Evolutionary conservation across 2,329 filamentous ascomycete species (phyloP).

Genomic region (Rhynchosporium secalis): DNA sequence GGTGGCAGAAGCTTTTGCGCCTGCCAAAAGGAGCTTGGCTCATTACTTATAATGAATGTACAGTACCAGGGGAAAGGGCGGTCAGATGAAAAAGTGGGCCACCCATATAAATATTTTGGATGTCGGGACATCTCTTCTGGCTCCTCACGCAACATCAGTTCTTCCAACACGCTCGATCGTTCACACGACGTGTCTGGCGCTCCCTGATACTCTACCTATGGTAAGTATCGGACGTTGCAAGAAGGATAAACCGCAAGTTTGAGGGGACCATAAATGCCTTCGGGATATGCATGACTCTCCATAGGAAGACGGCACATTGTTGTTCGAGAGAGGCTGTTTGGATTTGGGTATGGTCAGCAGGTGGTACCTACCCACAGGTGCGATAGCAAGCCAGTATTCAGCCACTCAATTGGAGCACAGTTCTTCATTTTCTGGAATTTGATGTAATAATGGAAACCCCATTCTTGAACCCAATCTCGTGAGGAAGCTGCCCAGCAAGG

Average conservation of each 20-base stretch:
- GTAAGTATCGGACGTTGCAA: conserved; percentile 37
- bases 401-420: neutral
- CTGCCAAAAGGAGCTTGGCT: conserved; percentile 11
- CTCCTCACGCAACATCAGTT: conserved; percentile 36
- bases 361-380: neutral
- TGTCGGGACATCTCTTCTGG: neutral
- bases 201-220: conserved; percentile 25
- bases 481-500: conserved; percentile 2
- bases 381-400: neutral
- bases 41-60: neutral
- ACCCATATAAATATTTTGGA: neutral
- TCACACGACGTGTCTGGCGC: conserved; percentile 36
- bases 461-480: neutral
- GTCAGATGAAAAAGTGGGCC: conserved; percentile 7
- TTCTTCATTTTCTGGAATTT: neutral
- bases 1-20: conserved; percentile 10
- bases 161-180: conserved; percentile 36
- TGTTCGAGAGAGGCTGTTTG: neutral
- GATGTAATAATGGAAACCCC: neutral
- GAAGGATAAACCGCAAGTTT: conserved; percentile 41
- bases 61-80: conserved; percentile 15
- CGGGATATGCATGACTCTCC: conserved; percentile 39
- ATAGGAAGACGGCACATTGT: conserved; percentile 40
- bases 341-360: neutral
- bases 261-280: conserved; percentile 40